These are phyloP conservation scores for Podospora appendiculata DNA, from an alignment of 495 filamentous ascomycete genomes.

Conservation along the genomic window DNA sequence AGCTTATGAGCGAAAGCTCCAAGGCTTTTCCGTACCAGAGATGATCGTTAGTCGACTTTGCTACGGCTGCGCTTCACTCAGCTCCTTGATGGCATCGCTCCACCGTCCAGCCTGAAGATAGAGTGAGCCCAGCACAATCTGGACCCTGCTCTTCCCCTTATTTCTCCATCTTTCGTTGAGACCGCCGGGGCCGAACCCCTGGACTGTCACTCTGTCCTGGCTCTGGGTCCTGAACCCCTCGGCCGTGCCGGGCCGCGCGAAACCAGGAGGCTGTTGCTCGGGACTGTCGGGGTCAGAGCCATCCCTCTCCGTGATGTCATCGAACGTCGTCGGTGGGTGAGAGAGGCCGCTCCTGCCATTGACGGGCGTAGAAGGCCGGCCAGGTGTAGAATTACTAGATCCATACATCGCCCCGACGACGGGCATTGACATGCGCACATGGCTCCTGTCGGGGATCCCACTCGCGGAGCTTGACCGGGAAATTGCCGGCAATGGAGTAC, in stretches of 20 bases:
- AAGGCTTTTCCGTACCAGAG: conserved; percentile 95
- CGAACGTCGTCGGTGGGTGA: conserved; percentile 61
- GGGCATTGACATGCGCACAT: conserved; percentile 76
- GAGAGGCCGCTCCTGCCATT: conserved; percentile 35
- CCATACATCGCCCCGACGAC: conserved; percentile 26
- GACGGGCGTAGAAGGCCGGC: conserved; percentile 45
- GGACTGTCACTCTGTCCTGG: conserved; percentile 73
- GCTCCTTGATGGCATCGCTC: conserved; percentile 80
- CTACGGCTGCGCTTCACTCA: conserved; percentile 68
- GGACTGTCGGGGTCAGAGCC: conserved; percentile 22
- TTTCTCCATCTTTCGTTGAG: conserved; percentile 69
- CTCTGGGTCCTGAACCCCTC: conserved; percentile 43
- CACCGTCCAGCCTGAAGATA: conserved; percentile 85
- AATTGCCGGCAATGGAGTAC: conserved; percentile 29
- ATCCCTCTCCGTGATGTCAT: conserved; percentile 51
- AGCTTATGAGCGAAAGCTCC: conserved; percentile 73
- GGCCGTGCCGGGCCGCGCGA: conserved; percentile 22
- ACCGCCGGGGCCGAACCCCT: conserved; percentile 70
- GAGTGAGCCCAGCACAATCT: conserved; percentile 74
- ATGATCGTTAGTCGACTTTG: conserved; percentile 79
- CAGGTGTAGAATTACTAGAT: conserved; percentile 40
- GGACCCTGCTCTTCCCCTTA: conserved; percentile 73
- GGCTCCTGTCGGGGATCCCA: conserved; percentile 35
- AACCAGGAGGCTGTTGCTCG: conserved; percentile 13
- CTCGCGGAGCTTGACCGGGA: conserved; percentile 43